phyloP scores from a whole-genome alignment of 2,329 filamentous ascomycete species.

The Arthrobotrys megalospora region DNA sequence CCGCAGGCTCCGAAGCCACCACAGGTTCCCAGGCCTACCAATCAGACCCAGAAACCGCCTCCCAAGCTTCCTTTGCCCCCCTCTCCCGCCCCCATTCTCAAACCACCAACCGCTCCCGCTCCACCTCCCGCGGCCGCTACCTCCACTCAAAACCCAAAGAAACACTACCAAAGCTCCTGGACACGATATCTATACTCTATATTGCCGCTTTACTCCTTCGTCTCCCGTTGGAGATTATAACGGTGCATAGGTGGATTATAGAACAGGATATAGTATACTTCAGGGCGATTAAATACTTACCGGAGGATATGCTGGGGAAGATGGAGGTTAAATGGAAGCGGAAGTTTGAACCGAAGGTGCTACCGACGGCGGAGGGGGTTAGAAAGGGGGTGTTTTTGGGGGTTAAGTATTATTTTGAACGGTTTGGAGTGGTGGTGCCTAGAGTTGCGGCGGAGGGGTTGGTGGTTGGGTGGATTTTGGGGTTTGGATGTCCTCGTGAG shows the following conservation, averaged over 20 bases:
- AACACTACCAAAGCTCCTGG: slow-evolving; percentile 77
- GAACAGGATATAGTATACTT: slow-evolving; percentile 80
- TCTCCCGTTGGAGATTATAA: slow-evolving; percentile 81
- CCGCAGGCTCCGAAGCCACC: slow-evolving; percentile 65
- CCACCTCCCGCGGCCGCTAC: slow-evolving; percentile 68
- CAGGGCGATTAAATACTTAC: slow-evolving; percentile 75
- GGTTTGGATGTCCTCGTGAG: slow-evolving; percentile 81
- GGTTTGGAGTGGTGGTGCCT: slow-evolving; percentile 81
- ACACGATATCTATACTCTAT: slow-evolving; percentile 85
- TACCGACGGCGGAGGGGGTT: slow-evolving; percentile 72
- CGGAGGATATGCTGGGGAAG: slow-evolving; percentile 76
- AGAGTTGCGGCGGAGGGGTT: slow-evolving; percentile 79
- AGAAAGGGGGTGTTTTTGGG: slow-evolving; percentile 77
- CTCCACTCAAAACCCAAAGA: slow-evolving; percentile 65
- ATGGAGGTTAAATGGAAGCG: slow-evolving; percentile 76
- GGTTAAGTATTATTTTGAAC: slow-evolving; percentile 75
- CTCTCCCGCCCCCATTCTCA: slow-evolving; percentile 23
- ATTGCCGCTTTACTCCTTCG: slow-evolving; percentile 81
- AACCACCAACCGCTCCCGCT: slow-evolving; percentile 50
- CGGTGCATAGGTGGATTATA: slow-evolving; percentile 79
- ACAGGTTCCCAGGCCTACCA: slow-evolving; percentile 61
- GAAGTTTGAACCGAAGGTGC: slow-evolving; percentile 72
- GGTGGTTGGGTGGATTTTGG: slow-evolving; percentile 78
- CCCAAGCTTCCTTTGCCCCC: slow-evolving; percentile 23
- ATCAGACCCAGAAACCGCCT: slow-evolving; percentile 34